These are phyloP conservation scores for Scedosporium minutisporum DNA, from an alignment of 2,329 filamentous ascomycete genomes.

Conservation along the genomic window DNA sequence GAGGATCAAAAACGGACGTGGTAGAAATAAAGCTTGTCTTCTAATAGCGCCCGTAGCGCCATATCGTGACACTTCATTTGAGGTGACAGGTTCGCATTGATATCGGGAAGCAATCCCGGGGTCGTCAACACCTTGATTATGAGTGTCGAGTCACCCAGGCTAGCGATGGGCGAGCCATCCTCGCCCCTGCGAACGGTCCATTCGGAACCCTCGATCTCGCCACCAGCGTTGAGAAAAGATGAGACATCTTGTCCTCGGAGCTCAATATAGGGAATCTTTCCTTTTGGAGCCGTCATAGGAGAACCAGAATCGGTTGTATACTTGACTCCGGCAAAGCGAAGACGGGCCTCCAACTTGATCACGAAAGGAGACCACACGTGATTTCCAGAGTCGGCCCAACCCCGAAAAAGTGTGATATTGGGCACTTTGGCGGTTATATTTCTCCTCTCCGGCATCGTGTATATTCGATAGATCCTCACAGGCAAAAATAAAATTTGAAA, in stretches of 20 bases:
- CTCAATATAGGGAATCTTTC: constrained; percentile 52
- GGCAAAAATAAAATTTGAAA: too few species aligned
- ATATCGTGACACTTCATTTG: constrained; percentile 36
- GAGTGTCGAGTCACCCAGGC: constrained; percentile 43
- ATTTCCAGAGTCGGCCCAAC: background rate
- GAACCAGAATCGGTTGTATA: constrained; percentile 39
- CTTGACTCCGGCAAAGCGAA: constrained; percentile 39
- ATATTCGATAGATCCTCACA: too few species aligned
- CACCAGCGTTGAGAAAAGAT: background rate
- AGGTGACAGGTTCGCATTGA: constrained; percentile 34
- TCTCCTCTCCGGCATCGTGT: too few species aligned
- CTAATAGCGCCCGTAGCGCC: constrained; percentile 42
- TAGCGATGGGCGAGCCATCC: constrained; percentile 3
- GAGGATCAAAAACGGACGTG: constrained; percentile 18
- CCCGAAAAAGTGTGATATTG: background rate
- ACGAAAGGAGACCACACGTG: constrained; percentile 54
- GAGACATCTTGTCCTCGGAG: constrained; percentile 12
- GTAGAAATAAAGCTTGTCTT: constrained; percentile 53
- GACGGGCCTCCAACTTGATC: constrained; percentile 50
- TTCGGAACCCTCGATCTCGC: background rate
- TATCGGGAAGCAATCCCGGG: constrained; percentile 30
- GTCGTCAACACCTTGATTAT: constrained; percentile 32
- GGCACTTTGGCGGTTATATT: background rate
- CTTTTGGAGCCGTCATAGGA: constrained; percentile 34
- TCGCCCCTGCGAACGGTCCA: background rate